Evolutionary conservation across 2,329 filamentous ascomycete species (phyloP), one percentile per base, ranked within the genome.

Genomic region (Daldinia eschscholtzii): DNA sequence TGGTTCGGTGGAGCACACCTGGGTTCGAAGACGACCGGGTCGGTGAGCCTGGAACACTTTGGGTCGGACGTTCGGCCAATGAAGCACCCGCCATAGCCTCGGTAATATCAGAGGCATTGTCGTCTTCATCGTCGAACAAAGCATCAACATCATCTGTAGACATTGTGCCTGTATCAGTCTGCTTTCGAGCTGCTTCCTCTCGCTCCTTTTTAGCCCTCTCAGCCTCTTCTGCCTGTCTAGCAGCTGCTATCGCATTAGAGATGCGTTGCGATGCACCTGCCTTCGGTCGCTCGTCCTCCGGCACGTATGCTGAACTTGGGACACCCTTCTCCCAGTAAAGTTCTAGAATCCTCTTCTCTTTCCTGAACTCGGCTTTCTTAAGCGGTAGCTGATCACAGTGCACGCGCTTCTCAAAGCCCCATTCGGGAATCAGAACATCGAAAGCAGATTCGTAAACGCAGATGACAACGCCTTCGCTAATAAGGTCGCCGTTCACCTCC

Each of bases 301-400:
- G 96, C 59, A 99, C 91, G 75, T 97, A 99, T 2, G 94, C 93
- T 48, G 95, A 98, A 70, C 94, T 98, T 30, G 95, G 93, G 6
- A 98, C 94, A 53, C 96, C 96, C 88, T 98, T 99, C 89, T 99
- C 96, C 96, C 96, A 99, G 86, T 98, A 99, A 15, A 99, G 88
- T 82, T 99, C 96, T 53, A 99, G 87, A 33, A 98, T 89, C 63
- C 96, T 90, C 83, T 94, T 93, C 79, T 97, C 94, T 86, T 98
- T 98, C 81, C 97, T 91, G 83, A 96, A 99, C 79, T 99, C 96
- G n/a, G 96, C 96, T 86, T 99, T 99, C 88, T 98, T 95, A 74
- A 99, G 85, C 33, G 96, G 96, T 79, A 99, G 86, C 84, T 99
- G 96, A 78, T 99, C 96, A 79, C 96, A 99, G 83, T 99, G 96